Base-by-base conservation (phyloP, 2,329 filamentous ascomycete genomes). In the Calonectria honghensis region DNA sequence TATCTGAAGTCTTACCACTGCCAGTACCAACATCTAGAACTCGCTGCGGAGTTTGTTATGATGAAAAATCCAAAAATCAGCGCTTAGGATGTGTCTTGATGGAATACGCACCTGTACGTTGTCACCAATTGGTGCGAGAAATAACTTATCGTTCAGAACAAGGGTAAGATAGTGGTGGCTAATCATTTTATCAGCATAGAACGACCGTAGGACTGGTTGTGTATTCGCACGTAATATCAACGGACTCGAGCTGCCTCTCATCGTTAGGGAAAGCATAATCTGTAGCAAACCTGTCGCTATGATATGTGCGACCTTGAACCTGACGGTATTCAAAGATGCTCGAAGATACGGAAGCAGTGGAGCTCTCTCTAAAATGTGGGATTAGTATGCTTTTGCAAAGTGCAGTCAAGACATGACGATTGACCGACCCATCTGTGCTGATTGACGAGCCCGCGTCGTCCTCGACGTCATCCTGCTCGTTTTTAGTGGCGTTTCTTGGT, bases 211-310 rank as follows among this genome's bases (percentile, higher is more conserved):
- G 18, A 31, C 5, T 13, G 7, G 11, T 18, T 39, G 16, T 6
- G 6, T 10, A 52, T 16, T 52, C 76, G 20, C 11, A 78, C 79
- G 77, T 80, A 45, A 80, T 80, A 35, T 80, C 79, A 14, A 80
- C 80, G 27, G 79, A 80, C 1, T 74, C 73, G 6, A 78, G 76
- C 59, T 80, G 79, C 64, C 79, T 76, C 27, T 80, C 76, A 27
- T 80, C 79, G 18, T 80, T 80, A 13, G 78, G 79, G 13, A 77
- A 77, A 31, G 80, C 79, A 54, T 80, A 80, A 50, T 80, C 79
- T 0, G 73, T 78, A 11, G 72, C 72, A 14, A 79, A 77, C n/a
- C 72, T 64, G 5, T 80, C 79, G 16, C 79, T 80, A 20, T 80
- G 79, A 20, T 77, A 79, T 0, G 79, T 80, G 1, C 79, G 76